Conservation (phyloP, 305 asterid species). For the Fraxinus paxiana region DNA sequence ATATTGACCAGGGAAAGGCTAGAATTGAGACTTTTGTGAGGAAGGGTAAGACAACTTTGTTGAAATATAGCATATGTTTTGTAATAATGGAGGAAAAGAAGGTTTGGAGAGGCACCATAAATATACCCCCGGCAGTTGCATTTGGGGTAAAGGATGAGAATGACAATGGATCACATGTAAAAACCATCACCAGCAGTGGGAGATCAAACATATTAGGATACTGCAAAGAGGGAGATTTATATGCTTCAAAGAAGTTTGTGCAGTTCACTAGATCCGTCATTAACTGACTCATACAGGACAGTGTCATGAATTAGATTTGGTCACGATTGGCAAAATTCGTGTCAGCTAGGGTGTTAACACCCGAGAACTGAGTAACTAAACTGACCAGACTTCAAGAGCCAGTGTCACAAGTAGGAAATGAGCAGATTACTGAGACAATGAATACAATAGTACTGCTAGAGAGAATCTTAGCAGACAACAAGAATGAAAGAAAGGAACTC, state of each 20-base stretch:
- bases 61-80: not conserved
- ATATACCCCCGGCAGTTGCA: not conserved
- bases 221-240: not conserved
- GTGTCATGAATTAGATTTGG: not conserved
- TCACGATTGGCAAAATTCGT: not conserved
- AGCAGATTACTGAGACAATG: not conserved
- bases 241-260: not conserved
- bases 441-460: not conserved
- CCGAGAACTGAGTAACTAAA: not conserved
- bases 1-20: not conserved
- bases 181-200: not conserved
- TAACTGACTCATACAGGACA: not conserved
- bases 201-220: not conserved
- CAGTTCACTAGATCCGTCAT: not conserved
- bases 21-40: not conserved
- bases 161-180: not conserved
- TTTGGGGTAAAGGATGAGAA: not conserved
- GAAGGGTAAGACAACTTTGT: not conserved
- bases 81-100: not conserved
- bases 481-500: not conserved
- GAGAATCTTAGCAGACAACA: not conserved
- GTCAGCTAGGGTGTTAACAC: not conserved
- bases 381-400: not conserved
- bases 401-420: not conserved
- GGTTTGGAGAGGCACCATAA: not conserved